Base-by-base conservation (phyloP, 2,329 filamentous ascomycete species). In the Nothopassalora personata region DNA sequence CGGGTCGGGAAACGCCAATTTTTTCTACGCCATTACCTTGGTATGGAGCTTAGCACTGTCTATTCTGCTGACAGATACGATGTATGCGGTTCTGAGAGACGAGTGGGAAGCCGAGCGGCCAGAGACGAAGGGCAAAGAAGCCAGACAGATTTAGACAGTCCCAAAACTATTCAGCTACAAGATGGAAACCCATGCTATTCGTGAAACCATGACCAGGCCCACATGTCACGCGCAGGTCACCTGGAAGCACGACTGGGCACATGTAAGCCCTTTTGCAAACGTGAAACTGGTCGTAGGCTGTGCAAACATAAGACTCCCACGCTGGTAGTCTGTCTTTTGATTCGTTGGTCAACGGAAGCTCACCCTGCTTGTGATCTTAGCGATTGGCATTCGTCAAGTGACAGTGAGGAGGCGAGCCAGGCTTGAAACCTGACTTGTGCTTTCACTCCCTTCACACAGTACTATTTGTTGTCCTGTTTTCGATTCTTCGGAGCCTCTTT, bases 21-120 rank as follows among this genome's bases (percentile, higher is more conserved):
- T 99, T 78, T 99, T 99, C 77, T 99, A 99, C 72, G 94, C 94
- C 65, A 97, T 99, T 68, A 99, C 94, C 0, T 78, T 99, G n/a
- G 94, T 99, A 0, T 99, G 94, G 94, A 96, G 91, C 71, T 74
- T 99, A 27, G 94, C 91, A 0, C 81, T 96, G 66, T 92, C 91
- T 39, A 81, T 99, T 62, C 78, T 99, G 31, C 83, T 97, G 6
- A 91, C 90, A 10, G 94, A 99, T 72, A 81, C 91, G 55, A 80
- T 96, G 1, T 97, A 95, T 76, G 91, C 94, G 0, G 86, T 92
- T 5, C 78, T 99, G 61, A 80, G 94, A 60, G 94, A 99, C 68
- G 94, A 99, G 74, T 91, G 91, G 87, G 94, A 99, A 74, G 83
- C 90, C 5, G 91, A 97, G 71, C 80, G 93, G 64, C 94, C 94